Evolutionary conservation across 2,329 filamentous ascomycete genomes (phyloP).

Genomic region (Boeremia exigua): DNA sequence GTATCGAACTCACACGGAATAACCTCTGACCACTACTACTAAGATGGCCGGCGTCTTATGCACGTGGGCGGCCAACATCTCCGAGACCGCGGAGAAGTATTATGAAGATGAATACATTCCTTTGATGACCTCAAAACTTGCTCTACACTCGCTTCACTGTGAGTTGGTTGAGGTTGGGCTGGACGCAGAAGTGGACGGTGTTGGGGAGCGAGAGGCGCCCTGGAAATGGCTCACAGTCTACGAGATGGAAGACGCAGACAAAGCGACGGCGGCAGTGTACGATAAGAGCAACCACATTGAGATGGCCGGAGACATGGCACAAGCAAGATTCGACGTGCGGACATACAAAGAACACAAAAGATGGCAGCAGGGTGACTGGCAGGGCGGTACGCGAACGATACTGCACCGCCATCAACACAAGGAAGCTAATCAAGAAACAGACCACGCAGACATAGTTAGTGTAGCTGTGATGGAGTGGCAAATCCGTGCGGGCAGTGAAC

Average conservation of each 20-base stretch:
- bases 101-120: constrained; percentile 27
- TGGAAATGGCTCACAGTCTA: constrained; percentile 21
- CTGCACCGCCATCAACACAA: background rate
- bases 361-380: constrained; percentile 18
- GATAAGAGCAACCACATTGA: constrained; percentile 5
- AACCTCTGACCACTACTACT: background rate
- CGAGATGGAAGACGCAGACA: constrained; percentile 5
- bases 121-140: constrained; percentile 3
- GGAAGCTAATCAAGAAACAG: constrained; percentile 1
- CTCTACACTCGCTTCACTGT: constrained; percentile 18
- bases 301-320: constrained; percentile 3
- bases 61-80: constrained; percentile 26
- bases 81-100: constrained; percentile 18
- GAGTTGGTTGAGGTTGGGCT: constrained; percentile 10
- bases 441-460: constrained; percentile 10
- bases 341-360: constrained; percentile 14
- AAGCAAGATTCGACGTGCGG: constrained; percentile 14
- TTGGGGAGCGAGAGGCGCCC: constrained; percentile 11
- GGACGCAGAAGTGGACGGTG: constrained; percentile 9
- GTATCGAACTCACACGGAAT: background rate
- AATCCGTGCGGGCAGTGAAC: constrained; percentile 1
- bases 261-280: background rate
- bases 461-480: constrained; percentile 23
- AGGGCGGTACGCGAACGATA: constrained; percentile 4
- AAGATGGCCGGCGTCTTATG: constrained; percentile 28